phyloP scores from a whole-genome alignment of 2,329 filamentous ascomycete species.

The Diaporthe destruens region DNA sequence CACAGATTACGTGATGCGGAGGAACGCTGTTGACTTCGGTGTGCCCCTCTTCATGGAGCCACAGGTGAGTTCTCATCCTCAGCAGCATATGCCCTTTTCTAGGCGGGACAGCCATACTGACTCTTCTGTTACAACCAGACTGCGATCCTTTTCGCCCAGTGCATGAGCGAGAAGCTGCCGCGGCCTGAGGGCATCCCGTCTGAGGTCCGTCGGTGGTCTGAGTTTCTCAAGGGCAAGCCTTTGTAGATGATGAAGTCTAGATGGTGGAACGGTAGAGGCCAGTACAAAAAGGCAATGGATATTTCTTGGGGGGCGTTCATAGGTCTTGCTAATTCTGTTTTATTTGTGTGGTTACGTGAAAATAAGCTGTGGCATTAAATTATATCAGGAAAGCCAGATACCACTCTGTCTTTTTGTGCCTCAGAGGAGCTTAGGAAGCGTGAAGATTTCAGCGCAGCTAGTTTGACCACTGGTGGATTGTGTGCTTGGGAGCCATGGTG shows the following conservation, averaged over 20 bases:
- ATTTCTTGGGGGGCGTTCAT: conserved; percentile 37
- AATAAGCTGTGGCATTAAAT: conserved; percentile 32
- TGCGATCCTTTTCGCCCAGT: conserved; percentile 93
- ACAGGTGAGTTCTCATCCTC: conserved; percentile 73
- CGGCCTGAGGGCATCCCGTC: conserved; percentile 87
- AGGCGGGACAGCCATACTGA: conserved; percentile 48
- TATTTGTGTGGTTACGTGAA: conserved; percentile 32
- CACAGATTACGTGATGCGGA: conserved; percentile 97
- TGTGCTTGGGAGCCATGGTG: conserved; percentile 18
- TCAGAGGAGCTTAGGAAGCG: conserved; percentile 11
- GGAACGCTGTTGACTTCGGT: conserved; percentile 98
- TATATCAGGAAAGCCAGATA: conserved; percentile 34
- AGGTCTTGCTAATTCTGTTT: conserved; percentile 31
- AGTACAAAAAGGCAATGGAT: conserved; percentile 29
- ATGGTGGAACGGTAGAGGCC: conserved; percentile 24
- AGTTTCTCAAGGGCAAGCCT: conserved; percentile 91
- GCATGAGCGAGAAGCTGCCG: conserved; percentile 97
- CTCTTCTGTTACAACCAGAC: conserved; percentile 69
- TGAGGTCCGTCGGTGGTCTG: conserved; percentile 94
- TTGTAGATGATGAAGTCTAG: conserved; percentile 63
- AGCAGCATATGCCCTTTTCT: not conserved
- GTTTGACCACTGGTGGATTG: conserved; percentile 1
- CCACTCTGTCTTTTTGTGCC: conserved; percentile 23
- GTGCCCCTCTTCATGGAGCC: conserved; percentile 99
- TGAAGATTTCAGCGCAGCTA: conserved; percentile 4